Evolutionary conservation across 106 monocot genomes (phyloP).

Genomic region (Dioscorea zingiberensis): DNA sequence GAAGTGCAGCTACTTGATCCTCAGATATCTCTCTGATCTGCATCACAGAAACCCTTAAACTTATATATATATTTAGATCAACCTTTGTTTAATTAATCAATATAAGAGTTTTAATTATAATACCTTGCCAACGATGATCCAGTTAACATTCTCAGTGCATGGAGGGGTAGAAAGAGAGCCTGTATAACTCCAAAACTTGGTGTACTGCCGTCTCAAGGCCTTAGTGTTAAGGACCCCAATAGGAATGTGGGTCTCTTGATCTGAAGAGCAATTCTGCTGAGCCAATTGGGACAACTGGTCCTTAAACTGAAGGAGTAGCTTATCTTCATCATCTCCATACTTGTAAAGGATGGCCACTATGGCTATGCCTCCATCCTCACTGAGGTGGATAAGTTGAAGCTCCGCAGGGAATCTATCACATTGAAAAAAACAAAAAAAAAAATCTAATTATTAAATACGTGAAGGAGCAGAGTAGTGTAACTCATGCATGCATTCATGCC

Average conservation of each 20-base stretch:
- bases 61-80: too few relatives aligned
- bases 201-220: conserved; percentile 25
- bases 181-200: conserved; percentile 56
- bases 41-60: too few relatives aligned
- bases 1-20: conserved; percentile 29
- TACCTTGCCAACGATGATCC: conserved; percentile 80
- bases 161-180: conserved; percentile 78
- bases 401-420: conserved; percentile 49
- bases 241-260: conserved; percentile 21
- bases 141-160: conserved; percentile 66
- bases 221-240: conserved; percentile 34
- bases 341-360: conserved; percentile 52
- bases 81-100: neutral
- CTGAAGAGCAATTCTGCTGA: conserved; percentile 11
- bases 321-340: conserved; percentile 40
- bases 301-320: conserved; percentile 52
- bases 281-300: conserved; percentile 22
- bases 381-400: conserved; percentile 57
- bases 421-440: neutral
- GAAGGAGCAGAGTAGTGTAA: too few relatives aligned
- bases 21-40: conserved; percentile 41
- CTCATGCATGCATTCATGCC: too few relatives aligned
- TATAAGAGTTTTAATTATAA: too few relatives aligned
- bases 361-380: conserved; percentile 27
- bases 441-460: neutral